Evolutionary conservation across 768 basidiomycete genomes (phyloP), one percentile per base, ranked within the genome.

Genomic region (Imleria badia): DNA sequence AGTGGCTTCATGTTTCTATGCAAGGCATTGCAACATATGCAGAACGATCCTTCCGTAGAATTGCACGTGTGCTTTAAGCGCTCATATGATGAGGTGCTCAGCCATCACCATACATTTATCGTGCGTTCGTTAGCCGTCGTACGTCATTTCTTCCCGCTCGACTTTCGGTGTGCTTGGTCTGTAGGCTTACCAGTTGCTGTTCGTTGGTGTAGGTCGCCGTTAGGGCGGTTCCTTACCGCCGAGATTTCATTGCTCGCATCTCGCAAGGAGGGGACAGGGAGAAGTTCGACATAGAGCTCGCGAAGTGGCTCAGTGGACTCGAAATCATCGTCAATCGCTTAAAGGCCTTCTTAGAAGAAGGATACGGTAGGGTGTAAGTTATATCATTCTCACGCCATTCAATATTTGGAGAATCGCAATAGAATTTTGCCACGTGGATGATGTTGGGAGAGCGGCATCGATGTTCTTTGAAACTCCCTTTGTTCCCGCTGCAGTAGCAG

Each of bases 1-100:
- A 89, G 88, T 38, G 88, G 88, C 15, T 77, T 89, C 45, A 73
- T 79, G 43, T 85, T 90, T 61, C 83, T 85, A 3, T 86, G 83
- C 67, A 76, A 77, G 57, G 87, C 87, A 14, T 75, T 91, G 36
- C 80, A 84, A 66, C 76, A 83, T 61, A 81, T 84, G 76, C 87
- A 85, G 59, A 68, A 67, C 6, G 82, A 89, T 60, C 70, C 68
- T 17, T 63, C 62, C 23, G 64, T 77, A 2, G 84, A 87, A 57
- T 72, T 89, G 42, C 80, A 84, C 60, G 75, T 79, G 54, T 89
- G 88, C 68, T 90, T 91, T 75, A 81, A 78, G 68, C 75, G 81
- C 39, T 79, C 89, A 4, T 91, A 88, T 66, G 87, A 91, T 56
- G 76, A 77, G 49, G 82, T 87, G 17, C 75, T 91, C 46, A 73